A percentile compares a stretch with the other conserved stretches of the same genome.
Conservation (phyloP, 1,284 basidiomycete species). For the Peniophora sp. region DNA sequence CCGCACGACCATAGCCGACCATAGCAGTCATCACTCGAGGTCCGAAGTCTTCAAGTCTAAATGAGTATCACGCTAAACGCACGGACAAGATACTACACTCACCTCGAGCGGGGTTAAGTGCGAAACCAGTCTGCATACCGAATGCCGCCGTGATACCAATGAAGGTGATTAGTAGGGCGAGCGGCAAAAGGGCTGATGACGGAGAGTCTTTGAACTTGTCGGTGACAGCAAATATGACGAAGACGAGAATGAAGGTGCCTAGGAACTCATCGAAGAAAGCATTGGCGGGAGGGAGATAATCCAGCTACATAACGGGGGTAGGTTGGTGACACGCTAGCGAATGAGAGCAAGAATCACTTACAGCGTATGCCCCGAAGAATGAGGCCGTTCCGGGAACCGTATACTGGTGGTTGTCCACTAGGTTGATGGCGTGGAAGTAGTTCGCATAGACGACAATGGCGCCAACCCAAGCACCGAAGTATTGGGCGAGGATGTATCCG, state of each 20-base stretch:
- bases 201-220: constrained; percentile 39
- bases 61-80: too few relatives aligned
- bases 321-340: too few relatives aligned
- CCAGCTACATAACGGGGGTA: constrained; percentile 25
- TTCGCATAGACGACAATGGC: constrained; percentile 64
- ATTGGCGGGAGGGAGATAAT: constrained; percentile 48
- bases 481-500: constrained; percentile 58
- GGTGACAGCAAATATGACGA: constrained; percentile 31
- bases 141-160: constrained; percentile 44
- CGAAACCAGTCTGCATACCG: constrained; percentile 42
- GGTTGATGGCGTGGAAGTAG: constrained; percentile 66
- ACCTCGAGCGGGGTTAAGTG: constrained; percentile 42
- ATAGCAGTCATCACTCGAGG: constrained; percentile 51
- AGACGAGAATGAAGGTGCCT: constrained; percentile 46
- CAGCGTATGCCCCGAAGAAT: constrained; percentile 65
- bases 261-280: constrained; percentile 60
- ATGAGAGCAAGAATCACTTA: constrained; percentile 25
- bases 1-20: constrained; percentile 46
- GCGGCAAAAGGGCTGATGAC: constrained; percentile 40
- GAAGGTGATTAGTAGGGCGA: constrained; percentile 44
- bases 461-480: constrained; percentile 64
- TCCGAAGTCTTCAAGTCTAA: constrained; percentile 37
- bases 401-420: constrained; percentile 54
- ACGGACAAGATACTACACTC: too few relatives aligned
- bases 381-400: constrained; percentile 52